Base-by-base conservation (phyloP, 1,284 basidiomycete species). In the Melampsora larici-populina region DNA sequence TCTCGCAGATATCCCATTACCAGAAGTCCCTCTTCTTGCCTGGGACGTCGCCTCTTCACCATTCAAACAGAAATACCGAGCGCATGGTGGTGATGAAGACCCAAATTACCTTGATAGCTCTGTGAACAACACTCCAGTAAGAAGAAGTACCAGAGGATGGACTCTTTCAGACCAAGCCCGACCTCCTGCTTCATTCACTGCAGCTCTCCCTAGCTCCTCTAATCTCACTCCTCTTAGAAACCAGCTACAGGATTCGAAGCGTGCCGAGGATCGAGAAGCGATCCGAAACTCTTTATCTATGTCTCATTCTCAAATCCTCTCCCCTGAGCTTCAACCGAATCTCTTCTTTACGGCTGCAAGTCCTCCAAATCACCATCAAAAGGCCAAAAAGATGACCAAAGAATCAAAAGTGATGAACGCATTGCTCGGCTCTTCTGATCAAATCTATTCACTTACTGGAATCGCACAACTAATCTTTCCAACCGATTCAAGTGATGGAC, bases 1-100 rank as follows among this genome's bases (percentile, higher is more conserved):
- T 11, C 49, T 70, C 18, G 66, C 46, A 60, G 67, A 77, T 46
- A 77, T 77, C 36, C 40, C 58, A 9, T 21, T 77, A 24, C 74
- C 74, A 13, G 58, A 51, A 17, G 17, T 77, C 46, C 74, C 74
- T 40, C 51, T 67, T 40, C 49, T 36, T 21, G 67, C 74, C 17
- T 77, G 66, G 55, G 74, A 77, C 49, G 46, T 31, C 26, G n/a
- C 60, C 29, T n/a, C 29, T 46, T 31, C 51, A 13, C 60, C 31
- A n/a, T 46, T 36, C 33, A 46, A 60, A 48, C 40, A 51, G 29
- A 49, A 48, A 26, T 60, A 2, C 18, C 15, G n/a, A 31, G 49
- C 46, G 48, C 46, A 21, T 55, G 36, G 58, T 21, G 3, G 49
- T 33, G 2, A 18, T 70, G 31, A 33, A 33, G 58, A 40, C 4